phyloP scores from a whole-genome alignment of 2,329 filamentous ascomycete species.

The Neobulgaria alba region DNA sequence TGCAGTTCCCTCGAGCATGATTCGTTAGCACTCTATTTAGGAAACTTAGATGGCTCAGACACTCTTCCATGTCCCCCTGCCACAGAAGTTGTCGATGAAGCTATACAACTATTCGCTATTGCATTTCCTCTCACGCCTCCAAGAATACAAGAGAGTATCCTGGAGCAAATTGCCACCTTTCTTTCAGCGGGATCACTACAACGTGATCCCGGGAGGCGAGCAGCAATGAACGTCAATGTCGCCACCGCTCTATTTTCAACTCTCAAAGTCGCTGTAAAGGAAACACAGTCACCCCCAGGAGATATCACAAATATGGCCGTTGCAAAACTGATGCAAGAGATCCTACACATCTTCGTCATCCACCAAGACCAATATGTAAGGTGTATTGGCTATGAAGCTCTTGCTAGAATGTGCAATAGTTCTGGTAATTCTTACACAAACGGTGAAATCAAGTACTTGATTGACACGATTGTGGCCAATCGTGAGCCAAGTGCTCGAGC shows the following conservation, averaged over 20 bases:
- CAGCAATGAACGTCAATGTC: constrained; percentile 86
- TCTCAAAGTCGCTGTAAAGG: constrained; percentile 75
- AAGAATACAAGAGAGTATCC: constrained; percentile 89
- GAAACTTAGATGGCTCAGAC: constrained; percentile 34
- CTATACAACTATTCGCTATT: constrained; percentile 87
- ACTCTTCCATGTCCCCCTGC: constrained; percentile 67
- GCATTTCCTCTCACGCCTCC: constrained; percentile 80
- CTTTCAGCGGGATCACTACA: constrained; percentile 72
- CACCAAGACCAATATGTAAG: constrained; percentile 82
- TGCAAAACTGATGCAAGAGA: constrained; percentile 76
- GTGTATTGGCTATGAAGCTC: constrained; percentile 72
- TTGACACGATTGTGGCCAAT: constrained; percentile 91
- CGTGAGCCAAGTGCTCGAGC: constrained; percentile 87
- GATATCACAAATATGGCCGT: constrained; percentile 67
- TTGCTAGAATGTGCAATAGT: constrained; percentile 67
- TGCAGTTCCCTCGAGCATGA: constrained; percentile 85
- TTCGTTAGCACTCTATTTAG: constrained; percentile 68
- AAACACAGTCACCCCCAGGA: constrained; percentile 64
- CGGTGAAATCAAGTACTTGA: constrained; percentile 78
- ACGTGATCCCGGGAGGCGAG: constrained; percentile 78
- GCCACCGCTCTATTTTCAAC: constrained; percentile 72
- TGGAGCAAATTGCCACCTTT: constrained; percentile 89
- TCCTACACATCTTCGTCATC: constrained; percentile 62
- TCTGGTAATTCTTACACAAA: constrained; percentile 87
- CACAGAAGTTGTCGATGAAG: constrained; percentile 90